A percentile compares a stretch with the other conserved stretches of the same genome.
Conservation (phyloP, 179 eudicot genomes). For the Patellifolia procumbens region DNA sequence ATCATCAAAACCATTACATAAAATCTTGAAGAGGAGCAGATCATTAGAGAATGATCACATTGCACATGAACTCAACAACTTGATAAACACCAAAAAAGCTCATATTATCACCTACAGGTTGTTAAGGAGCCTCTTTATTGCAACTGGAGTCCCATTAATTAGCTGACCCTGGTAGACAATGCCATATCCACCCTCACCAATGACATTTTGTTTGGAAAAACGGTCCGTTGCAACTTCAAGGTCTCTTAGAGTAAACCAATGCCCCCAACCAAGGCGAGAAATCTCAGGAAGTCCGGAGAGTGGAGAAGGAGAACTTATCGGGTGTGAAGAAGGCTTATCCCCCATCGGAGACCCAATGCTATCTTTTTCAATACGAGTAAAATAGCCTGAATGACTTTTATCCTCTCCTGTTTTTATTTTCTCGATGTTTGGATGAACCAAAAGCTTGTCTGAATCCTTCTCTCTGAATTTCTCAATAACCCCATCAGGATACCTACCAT, state of each 20-base stretch:
- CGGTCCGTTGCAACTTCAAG: slow-evolving; percentile 67
- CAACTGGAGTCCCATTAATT: slow-evolving; percentile 69
- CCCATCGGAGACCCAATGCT: slow-evolving; percentile 42
- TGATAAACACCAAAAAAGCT: slow-evolving; percentile 3
- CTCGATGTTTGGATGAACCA: slow-evolving; percentile 42
- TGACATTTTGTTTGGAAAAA: slow-evolving; percentile 70
- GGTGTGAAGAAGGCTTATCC: slow-evolving; percentile 41
- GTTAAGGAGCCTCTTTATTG: slow-evolving; percentile 78
- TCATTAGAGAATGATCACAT: slow-evolving; percentile 5
- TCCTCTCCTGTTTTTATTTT: slow-evolving; percentile 46
- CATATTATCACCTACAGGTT: slow-evolving; percentile 57
- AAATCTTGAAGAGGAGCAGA: not conserved
- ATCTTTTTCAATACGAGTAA: slow-evolving; percentile 50
- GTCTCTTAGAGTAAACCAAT: slow-evolving; percentile 85
- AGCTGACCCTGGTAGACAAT: slow-evolving; percentile 70
- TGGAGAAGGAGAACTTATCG: slow-evolving; percentile 52
- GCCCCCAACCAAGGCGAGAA: slow-evolving; percentile 84
- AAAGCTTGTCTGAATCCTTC: slow-evolving; percentile 55
- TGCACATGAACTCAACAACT: slow-evolving; percentile 13
- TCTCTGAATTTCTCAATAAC: slow-evolving; percentile 45
- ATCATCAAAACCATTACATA: slow-evolving; percentile 3
- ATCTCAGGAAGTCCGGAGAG: slow-evolving; percentile 72
- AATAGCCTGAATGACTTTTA: slow-evolving; percentile 52
- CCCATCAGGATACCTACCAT: slow-evolving; percentile 29
- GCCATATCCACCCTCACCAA: slow-evolving; percentile 90